Evolutionary conservation across 495 filamentous ascomycete genomes (phyloP).

Genomic region (Opeltia flavorubescens): DNA sequence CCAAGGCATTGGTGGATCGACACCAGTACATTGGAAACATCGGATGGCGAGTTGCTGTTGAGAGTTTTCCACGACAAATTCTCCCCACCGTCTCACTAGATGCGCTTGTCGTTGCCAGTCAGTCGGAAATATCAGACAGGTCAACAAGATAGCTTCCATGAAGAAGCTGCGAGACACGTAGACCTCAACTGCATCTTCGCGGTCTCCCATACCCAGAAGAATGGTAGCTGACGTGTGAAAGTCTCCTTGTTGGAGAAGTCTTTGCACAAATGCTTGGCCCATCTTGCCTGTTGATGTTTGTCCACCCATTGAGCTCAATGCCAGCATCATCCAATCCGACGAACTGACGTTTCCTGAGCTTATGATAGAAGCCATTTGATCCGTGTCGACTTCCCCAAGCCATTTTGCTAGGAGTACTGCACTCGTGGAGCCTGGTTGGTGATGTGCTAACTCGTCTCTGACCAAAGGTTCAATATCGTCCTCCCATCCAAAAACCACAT

Average conservation of each 20-base stretch:
- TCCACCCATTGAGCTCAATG: constrained; percentile 72
- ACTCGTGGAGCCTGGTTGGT: constrained; percentile 55
- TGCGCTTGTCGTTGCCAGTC: constrained; percentile 87
- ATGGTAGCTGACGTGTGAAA: constrained; percentile 85
- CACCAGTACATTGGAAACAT: constrained; percentile 74
- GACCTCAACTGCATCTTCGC: constrained; percentile 90
- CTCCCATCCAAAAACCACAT: constrained; percentile 89
- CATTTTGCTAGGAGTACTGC: constrained; percentile 77
- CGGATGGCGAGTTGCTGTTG: constrained; percentile 84
- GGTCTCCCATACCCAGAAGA: constrained; percentile 79
- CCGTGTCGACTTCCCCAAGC: constrained; percentile 74
- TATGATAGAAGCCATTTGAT: constrained; percentile 62
- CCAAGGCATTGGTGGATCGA: constrained; percentile 70
- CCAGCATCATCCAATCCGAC: constrained; percentile 93
- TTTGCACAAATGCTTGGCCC: constrained; percentile 82
- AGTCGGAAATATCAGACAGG: constrained; percentile 53
- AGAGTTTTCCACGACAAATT: constrained; percentile 71
- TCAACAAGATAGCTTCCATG: constrained; percentile 79
- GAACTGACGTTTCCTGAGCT: constrained; percentile 71
- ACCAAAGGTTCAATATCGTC: constrained; percentile 73
- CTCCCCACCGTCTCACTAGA: constrained; percentile 87
- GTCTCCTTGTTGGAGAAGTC: constrained; percentile 77
- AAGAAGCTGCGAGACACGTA: constrained; percentile 84
- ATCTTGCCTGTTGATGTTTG: constrained; percentile 70
- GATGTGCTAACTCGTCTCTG: constrained; percentile 66